Conservation (phyloP, 495 filamentous ascomycete species). For the Trichoderma orchidacearum region DNA sequence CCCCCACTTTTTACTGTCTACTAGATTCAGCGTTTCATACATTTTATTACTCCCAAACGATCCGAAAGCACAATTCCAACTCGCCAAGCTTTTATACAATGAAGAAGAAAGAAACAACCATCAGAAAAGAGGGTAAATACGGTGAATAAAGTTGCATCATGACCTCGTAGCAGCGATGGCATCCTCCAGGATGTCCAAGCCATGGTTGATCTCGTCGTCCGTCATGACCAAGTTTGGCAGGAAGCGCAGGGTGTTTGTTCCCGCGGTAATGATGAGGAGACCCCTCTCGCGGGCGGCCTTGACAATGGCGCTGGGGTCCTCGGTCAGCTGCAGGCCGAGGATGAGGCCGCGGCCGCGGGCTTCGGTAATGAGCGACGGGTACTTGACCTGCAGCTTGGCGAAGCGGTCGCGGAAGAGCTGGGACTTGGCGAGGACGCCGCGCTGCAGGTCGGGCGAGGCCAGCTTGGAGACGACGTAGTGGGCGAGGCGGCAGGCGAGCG, state of each 20-base stretch:
- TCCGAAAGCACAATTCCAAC: no score
- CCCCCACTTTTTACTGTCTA: no score
- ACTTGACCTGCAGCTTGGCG: constrained; percentile 45
- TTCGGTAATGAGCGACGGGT: constrained; percentile 60
- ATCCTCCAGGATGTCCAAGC: constrained; percentile 61
- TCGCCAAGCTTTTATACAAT: background rate
- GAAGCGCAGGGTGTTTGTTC: constrained; percentile 76
- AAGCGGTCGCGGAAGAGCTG: constrained; percentile 52
- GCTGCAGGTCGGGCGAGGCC: constrained; percentile 48
- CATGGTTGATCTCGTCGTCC: constrained; percentile 61
- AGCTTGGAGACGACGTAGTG: constrained; percentile 72
- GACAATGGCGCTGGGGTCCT: constrained; percentile 57
- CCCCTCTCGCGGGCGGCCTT: constrained; percentile 80
- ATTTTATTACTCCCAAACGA: no score
- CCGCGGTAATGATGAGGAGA: constrained; percentile 80
- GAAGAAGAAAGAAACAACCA: background rate
- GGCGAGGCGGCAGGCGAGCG: constrained; percentile 69
- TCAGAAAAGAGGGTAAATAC: background rate
- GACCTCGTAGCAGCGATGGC: constrained; percentile 41
- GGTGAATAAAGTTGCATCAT: background rate
- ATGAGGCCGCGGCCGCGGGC: constrained; percentile 75
- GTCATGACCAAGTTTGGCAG: constrained; percentile 71
- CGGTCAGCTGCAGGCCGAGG: constrained; percentile 65
- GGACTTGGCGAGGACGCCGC: constrained; percentile 49
- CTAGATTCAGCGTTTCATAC: no score